These are phyloP conservation scores for Phytophthora podocarpi DNA, from an alignment of 352 stramenopile genomes.

Conservation along the genomic window DNA sequence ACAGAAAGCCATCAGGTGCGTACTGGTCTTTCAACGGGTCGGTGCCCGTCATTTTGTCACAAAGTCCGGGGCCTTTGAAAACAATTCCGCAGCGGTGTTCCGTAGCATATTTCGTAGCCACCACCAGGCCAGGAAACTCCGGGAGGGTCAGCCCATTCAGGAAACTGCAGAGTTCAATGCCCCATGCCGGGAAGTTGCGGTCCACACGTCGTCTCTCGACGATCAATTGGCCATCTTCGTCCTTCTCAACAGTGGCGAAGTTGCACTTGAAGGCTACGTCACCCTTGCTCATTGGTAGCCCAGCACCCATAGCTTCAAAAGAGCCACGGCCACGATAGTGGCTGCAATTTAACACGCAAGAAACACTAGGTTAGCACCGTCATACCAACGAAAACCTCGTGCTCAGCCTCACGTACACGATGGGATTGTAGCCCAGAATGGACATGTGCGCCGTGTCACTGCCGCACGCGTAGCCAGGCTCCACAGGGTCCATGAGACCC, in stretches of 20 bases:
- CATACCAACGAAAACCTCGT: no score
- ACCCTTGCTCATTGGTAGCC: slow-evolving; percentile 81
- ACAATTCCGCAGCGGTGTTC: slow-evolving; percentile 89
- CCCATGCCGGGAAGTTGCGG: slow-evolving; percentile 84
- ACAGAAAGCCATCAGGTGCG: slow-evolving; percentile 10
- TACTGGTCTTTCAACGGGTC: slow-evolving; percentile 91
- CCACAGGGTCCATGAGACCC: slow-evolving; percentile 85
- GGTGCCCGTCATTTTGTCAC: slow-evolving; percentile 86
- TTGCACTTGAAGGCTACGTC: slow-evolving; percentile 92
- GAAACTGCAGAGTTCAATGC: slow-evolving; percentile 83
- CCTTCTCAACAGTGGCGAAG: slow-evolving; percentile 78
- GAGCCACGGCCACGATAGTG: slow-evolving; percentile 86
- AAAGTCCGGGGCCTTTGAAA: slow-evolving; percentile 80
- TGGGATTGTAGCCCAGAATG: slow-evolving; percentile 88
- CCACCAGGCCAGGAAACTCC: slow-evolving; percentile 62
- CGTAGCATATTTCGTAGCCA: slow-evolving; percentile 87
- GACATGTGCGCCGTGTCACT: slow-evolving; percentile 91
- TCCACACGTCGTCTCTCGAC: slow-evolving; percentile 80
- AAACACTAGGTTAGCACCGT: slow-evolving; percentile 12
- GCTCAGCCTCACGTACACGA: slow-evolving; percentile 69
- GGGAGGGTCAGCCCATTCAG: slow-evolving; percentile 65
- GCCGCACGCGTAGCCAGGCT: slow-evolving; percentile 82
- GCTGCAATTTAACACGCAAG: slow-evolving; percentile 28
- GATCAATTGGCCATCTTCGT: slow-evolving; percentile 68
- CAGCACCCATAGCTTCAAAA: slow-evolving; percentile 89